Percentiles rank a stretch among this genome's conserved stretches.
These are phyloP conservation scores for Fremontodendron californicum DNA, from an alignment of 345 rosid species.

Conservation along the genomic window DNA sequence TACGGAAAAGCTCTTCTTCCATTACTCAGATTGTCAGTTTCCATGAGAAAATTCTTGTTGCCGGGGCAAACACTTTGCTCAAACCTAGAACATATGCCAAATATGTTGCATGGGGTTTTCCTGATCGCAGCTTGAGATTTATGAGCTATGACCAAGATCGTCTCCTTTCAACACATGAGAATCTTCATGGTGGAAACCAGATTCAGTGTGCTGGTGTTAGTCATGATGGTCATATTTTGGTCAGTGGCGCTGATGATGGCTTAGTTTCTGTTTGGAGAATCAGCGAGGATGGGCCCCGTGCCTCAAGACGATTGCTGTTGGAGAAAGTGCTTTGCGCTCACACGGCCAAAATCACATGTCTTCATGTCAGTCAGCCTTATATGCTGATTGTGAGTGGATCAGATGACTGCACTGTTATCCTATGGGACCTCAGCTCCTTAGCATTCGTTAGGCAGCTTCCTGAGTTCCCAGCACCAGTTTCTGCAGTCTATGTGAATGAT, in stretches of 20 bases:
- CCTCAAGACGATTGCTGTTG: constrained; percentile 46
- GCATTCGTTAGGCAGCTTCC: constrained; percentile 87
- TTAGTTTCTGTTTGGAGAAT: constrained; percentile 86
- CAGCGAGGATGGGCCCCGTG: constrained; percentile 61
- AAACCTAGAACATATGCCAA: constrained; percentile 88
- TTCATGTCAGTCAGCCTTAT: constrained; percentile 94
- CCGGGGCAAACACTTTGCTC: constrained; percentile 65
- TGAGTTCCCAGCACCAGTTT: constrained; percentile 75
- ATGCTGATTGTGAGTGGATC: constrained; percentile 95
- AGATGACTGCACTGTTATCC: constrained; percentile 85
- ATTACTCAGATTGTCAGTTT: constrained; percentile 71
- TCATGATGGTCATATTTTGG: constrained; percentile 89
- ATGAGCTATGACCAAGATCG: constrained; percentile 95
- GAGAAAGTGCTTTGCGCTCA: constrained; percentile 88
- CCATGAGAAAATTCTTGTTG: constrained; percentile 82
- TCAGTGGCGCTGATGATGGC: constrained; percentile 96
- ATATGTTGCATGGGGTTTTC: constrained; percentile 94
- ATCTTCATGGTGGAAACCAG: constrained; percentile 92
- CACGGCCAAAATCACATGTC: constrained; percentile 76
- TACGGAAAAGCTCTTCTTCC: constrained; percentile 70
- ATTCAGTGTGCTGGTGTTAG: constrained; percentile 81
- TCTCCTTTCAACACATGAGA: constrained; percentile 91
- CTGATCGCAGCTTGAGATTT: constrained; percentile 95
- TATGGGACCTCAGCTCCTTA: constrained; percentile 96
- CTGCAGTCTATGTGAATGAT: constrained; percentile 89